Conservation (phyloP, 2,329 filamentous ascomycete genomes). For the Phyllosticta citriasiana region DNA sequence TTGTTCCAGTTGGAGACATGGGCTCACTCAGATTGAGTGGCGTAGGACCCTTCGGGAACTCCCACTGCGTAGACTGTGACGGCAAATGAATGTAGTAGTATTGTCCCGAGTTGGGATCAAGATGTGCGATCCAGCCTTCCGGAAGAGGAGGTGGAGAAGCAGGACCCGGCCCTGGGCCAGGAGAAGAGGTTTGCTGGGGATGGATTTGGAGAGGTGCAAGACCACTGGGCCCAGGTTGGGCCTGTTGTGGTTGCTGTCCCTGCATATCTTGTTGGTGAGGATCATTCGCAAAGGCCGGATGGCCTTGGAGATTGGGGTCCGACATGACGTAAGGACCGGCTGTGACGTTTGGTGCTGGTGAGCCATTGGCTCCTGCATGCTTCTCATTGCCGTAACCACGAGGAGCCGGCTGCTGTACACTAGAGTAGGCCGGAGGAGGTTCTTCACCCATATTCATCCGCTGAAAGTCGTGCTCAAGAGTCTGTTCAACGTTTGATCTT, state of each 20-base stretch:
- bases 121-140: constrained; percentile 95
- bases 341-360: constrained; percentile 18
- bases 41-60: constrained; percentile 92
- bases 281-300: constrained; percentile 89
- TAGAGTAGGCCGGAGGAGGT: constrained; percentile 92
- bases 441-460: constrained; percentile 71
- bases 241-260: constrained; percentile 28
- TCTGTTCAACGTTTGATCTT: constrained; percentile 35
- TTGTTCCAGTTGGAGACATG: constrained; percentile 63
- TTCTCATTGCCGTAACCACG: constrained; percentile 71
- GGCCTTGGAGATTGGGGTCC: constrained; percentile 44
- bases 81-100: constrained; percentile 98
- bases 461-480: constrained; percentile 79
- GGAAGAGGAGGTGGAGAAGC: constrained; percentile 85
- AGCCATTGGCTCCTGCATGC: constrained; percentile 38
- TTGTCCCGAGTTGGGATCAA: constrained; percentile 90
- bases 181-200: constrained; percentile 21
- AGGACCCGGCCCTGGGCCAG: constrained; percentile 45
- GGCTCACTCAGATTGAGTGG: constrained; percentile 79
- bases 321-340: constrained; percentile 19
- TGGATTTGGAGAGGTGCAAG: constrained; percentile 33
- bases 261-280: constrained; percentile 45
- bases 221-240: constrained; percentile 26
- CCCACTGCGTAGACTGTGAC: constrained; percentile 95
- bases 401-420: constrained; percentile 43